phyloP scores from a whole-genome alignment of 352 stramenopile species.

The Hyphochytrium catenoides region DNA sequence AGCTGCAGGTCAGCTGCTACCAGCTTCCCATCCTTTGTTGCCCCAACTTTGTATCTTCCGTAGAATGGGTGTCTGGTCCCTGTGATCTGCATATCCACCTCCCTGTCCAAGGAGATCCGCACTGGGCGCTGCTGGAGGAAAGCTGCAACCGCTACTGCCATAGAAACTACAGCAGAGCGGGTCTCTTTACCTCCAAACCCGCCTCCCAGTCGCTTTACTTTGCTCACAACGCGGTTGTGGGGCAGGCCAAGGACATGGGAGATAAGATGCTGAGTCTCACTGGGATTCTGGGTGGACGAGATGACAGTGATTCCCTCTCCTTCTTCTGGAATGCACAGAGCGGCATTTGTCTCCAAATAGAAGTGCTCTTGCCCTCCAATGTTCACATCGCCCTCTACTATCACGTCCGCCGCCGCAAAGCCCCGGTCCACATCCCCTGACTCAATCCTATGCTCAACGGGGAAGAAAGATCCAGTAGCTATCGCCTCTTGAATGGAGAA shows the following conservation, averaged over 20 bases:
- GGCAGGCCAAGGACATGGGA: conserved; percentile 71
- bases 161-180: conserved; percentile 66
- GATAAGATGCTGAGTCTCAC: conserved; percentile 70
- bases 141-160: conserved; percentile 64
- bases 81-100: conserved; percentile 84
- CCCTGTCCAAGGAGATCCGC: conserved; percentile 66
- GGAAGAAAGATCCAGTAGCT: conserved; percentile 63
- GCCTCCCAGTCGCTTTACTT: conserved; percentile 81
- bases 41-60: conserved; percentile 73
- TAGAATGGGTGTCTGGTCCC: conserved; percentile 78
- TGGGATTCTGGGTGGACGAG: conserved; percentile 74
- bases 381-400: conserved; percentile 60
- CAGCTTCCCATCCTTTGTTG: conserved; percentile 52
- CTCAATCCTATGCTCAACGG: conserved; percentile 45
- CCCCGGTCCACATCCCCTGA: conserved; percentile 49
- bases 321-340: conserved; percentile 45
- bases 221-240: conserved; percentile 64
- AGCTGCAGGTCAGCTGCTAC: conserved; percentile 68
- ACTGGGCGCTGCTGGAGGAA: conserved; percentile 65
- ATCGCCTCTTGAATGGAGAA: conserved; percentile 90
- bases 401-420: conserved; percentile 28
- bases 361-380: conserved; percentile 85
- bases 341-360: conserved; percentile 78
- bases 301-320: conserved; percentile 70
- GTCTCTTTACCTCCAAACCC: conserved; percentile 92